Conservation (phyloP, 169 alveolate genomes). For the Amoebophrya sp. region DNA sequence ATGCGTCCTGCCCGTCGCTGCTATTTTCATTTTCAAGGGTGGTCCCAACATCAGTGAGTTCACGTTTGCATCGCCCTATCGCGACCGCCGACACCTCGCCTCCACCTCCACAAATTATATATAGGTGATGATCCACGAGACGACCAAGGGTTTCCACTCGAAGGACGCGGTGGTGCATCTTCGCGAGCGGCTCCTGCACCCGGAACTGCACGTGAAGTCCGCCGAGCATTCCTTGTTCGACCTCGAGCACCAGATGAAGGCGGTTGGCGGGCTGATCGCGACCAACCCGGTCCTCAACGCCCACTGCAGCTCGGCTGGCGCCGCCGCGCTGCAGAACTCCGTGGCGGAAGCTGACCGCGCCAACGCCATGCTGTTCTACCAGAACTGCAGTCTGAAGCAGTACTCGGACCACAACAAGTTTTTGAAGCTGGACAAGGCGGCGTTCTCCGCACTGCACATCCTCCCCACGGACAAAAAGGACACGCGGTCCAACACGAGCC, state of each 20-base stretch:
- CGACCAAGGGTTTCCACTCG: neutral
- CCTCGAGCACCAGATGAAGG: neutral
- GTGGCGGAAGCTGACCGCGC: neutral
- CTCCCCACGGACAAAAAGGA: slow-evolving; percentile 30
- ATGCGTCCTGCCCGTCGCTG: too few species aligned
- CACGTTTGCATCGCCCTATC: too few species aligned
- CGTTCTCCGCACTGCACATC: slow-evolving; percentile 47
- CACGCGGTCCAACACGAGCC: neutral
- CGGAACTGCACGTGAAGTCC: neutral
- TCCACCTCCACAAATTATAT: neutral
- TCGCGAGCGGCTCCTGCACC: neutral
- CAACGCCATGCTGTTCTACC: neutral
- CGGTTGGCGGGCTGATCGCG: neutral
- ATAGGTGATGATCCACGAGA: neutral
- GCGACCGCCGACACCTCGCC: too few species aligned
- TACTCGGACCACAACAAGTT: neutral
- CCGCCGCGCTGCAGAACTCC: too few species aligned
- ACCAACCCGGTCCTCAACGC: too few species aligned
- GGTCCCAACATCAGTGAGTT: too few species aligned
- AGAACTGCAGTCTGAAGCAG: neutral
- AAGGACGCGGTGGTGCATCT: neutral
- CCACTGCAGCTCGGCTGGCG: neutral
- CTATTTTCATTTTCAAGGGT: too few species aligned
- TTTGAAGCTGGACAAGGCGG: slow-evolving; percentile 44
- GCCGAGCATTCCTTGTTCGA: neutral